A percentile compares a stretch with the other conserved stretches of the same genome.
Conservation (phyloP, 345 rosid species). For the Psidium guajava region DNA sequence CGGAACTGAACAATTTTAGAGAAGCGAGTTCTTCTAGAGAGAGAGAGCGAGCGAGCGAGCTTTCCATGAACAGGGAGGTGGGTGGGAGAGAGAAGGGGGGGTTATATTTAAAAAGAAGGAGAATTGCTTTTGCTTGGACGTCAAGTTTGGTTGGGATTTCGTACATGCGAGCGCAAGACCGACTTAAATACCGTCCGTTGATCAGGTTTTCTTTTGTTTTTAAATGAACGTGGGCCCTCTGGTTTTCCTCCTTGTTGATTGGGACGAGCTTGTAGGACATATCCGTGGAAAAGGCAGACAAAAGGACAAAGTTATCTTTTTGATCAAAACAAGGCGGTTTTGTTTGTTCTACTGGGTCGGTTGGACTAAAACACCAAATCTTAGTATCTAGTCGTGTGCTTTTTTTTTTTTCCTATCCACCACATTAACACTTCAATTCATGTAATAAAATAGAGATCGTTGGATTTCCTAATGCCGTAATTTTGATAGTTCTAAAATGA, state of each 20-base stretch:
- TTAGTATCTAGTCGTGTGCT: too few species aligned
- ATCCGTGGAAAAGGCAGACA: not conserved
- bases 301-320: not conserved
- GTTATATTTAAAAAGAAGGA: not conserved
- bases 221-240: not conserved
- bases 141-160: not conserved
- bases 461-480: too few species aligned
- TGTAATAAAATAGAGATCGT: too few species aligned
- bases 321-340: not conserved
- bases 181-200: not conserved
- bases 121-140: not conserved
- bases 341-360: too few species aligned
- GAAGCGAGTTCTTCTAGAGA: not conserved
- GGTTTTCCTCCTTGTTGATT: not conserved
- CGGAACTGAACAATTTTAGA: not conserved
- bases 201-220: not conserved
- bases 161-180: not conserved
- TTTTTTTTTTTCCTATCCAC: too few species aligned
- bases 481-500: too few species aligned
- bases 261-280: not conserved
- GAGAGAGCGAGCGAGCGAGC: not conserved
- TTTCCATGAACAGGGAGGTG: not conserved
- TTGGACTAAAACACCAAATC: too few species aligned
- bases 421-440: too few species aligned
- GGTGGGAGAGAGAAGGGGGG: not conserved